Evolutionary conservation across 345 rosid genomes (phyloP), one percentile per base, ranked within the genome.

Genomic region (Bruguiera gymnorhiza): DNA sequence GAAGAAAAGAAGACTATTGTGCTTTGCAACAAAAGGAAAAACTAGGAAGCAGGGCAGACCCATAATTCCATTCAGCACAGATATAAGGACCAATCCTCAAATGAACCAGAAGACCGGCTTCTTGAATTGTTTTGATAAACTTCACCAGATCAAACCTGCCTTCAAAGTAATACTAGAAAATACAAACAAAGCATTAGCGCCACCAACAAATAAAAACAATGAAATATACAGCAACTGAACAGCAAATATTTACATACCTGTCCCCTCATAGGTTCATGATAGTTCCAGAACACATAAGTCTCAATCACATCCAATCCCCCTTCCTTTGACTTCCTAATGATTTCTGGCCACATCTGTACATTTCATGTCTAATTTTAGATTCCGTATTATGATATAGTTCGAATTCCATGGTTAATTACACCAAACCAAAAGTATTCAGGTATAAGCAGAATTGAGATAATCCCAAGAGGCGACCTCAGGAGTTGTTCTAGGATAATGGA

Each of bases 21-120:
- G 64, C 43, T 30, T 3, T 20, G 21, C 18, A 13, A 20, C 6
- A 39, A 48, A 60, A 55, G 5, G 16, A 2, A 63, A 65, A 60
- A 23, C 29, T 7, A 21, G 16, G 20, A 37, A 52, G 32, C n/a
- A n/a, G 31, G 70, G 63, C 80, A 8, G 16, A 87, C 92, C 92
- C 89, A 32, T 82, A 87, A 57, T 85, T 87, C 92, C 92, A 87
- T 81, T 87, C 92, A 34, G 92, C 92, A 73, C 92, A 85, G 30
- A 78, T 89, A 79, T 87, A 87, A n/a, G 89, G 92, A 0, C 92
- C 92, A 62, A 87, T 85, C 79, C 92, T 81, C 80, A 87, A 62
- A 73, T 85, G 92, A 75, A 85, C 86, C 21, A 80, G 52, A 66
- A 87, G 88, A 62, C 89, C 92, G 30, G 89, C 92, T 76, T 87